phyloP scores from a whole-genome alignment of 2,329 filamentous ascomycete genomes.

The Penicillium thymicola region DNA sequence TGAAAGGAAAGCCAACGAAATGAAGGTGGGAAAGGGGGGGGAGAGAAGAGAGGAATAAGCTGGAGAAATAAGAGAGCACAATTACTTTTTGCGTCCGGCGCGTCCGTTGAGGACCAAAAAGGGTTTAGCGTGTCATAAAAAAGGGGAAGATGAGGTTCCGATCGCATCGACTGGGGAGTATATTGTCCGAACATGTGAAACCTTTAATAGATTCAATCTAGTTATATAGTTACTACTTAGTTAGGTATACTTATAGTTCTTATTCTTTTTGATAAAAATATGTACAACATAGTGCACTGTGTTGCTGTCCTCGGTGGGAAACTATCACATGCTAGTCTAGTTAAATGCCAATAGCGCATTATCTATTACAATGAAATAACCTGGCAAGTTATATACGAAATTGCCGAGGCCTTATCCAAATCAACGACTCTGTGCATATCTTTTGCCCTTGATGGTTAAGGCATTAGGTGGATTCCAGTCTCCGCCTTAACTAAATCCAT shows the following conservation, averaged over 20 bases:
- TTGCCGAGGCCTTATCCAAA: not conserved
- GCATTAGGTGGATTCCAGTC: not conserved
- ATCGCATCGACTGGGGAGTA: not conserved
- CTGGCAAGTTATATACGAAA: not conserved
- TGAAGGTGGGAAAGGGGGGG: constrained; percentile 34
- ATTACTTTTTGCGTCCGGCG: constrained; percentile 26
- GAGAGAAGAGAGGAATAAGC: constrained; percentile 66
- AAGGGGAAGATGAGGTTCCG: constrained; percentile 26
- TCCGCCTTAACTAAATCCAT: not conserved
- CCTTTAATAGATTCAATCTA: not conserved
- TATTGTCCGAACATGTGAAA: not conserved
- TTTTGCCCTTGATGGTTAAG: not conserved
- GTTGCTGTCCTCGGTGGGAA: not conserved
- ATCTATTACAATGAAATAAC: not conserved
- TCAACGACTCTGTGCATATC: not conserved
- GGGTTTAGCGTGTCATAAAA: constrained; percentile 30
- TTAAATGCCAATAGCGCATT: not conserved
- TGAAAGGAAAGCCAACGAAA: constrained; percentile 54
- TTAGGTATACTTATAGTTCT: no score
- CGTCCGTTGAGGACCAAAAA: constrained; percentile 26
- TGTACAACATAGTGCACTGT: not conserved
- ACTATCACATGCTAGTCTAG: constrained; percentile 5
- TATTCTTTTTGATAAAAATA: not conserved
- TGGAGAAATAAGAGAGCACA: constrained; percentile 14
- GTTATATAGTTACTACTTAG: no score